Evolutionary conservation across 1,284 basidiomycete genomes (phyloP), one percentile per base, ranked within the genome.

Genomic region (Thelephora terrestris): DNA sequence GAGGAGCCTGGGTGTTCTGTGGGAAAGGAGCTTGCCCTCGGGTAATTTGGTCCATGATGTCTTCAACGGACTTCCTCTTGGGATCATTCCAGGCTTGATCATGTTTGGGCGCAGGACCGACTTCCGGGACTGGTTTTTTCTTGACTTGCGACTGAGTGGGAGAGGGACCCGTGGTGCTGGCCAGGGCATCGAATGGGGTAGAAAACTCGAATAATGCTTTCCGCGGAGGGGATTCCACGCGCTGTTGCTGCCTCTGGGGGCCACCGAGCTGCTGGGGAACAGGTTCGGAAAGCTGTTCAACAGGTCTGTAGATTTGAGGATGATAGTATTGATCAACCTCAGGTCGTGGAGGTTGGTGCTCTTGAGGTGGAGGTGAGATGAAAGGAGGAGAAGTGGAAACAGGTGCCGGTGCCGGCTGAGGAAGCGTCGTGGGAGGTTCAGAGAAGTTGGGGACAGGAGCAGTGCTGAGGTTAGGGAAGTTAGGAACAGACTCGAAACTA

Each of bases 171-270:
- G 71, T 62, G 5, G 74, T 68, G 24, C 48, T 52, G 18, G 66
- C 62, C 25, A 90, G 71, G 12, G 85, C 84, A 57, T 90, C 87
- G 56, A 90, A 89, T 3, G 87, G 81, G 47, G 85, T 88, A 48
- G 83, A 73, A 53, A 86, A 90, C 45, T 88, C 84, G 57, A 89
- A 90, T 74, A 88, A 78, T 47, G 83, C 82, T 64, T 83, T 82
- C 55, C 78, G 81, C 25, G 80, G 74, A 39, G 84, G 81, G 29
- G 81, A 77, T 0, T 84, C 79, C 9, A 74, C 68, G 40, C 72
- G 72, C 47, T 71, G 75, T 50, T 69, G 69, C 21, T 52, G 50
- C 24, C 57, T 55, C 27, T 53, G 54, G 37, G 57, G 51, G 44
- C 50, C 53, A 45, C 55, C 45, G 20, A 48, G 44, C 34, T 59